Percentiles rank a stretch among this genome's conserved stretches.
Conservation (phyloP, 179 eudicot species). For the Silene coronaria region DNA sequence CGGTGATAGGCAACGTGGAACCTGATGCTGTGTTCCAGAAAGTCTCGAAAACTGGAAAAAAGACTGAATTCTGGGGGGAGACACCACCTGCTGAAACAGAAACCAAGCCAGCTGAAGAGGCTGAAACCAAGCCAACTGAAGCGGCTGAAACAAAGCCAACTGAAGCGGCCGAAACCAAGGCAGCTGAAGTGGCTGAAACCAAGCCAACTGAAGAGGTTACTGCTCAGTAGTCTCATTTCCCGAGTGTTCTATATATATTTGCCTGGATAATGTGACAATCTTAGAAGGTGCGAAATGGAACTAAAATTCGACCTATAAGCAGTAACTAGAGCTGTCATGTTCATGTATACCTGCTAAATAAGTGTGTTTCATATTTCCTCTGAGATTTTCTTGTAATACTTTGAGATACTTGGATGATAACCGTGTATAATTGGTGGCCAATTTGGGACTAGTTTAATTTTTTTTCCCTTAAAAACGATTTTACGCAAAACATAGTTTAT, state of each 20-base stretch:
- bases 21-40: slow-evolving; percentile 82
- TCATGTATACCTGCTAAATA: slow-evolving; percentile 2
- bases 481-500: no score
- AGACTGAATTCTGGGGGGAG: slow-evolving; percentile 71
- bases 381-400: not conserved
- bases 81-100: slow-evolving; percentile 30
- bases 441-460: no score
- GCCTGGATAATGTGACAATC: not conserved
- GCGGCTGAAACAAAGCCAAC: slow-evolving; percentile 11
- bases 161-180: slow-evolving; percentile 16
- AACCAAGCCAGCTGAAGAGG: slow-evolving; percentile 25
- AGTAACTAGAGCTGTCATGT: no score
- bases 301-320: slow-evolving; percentile 7
- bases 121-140: slow-evolving; percentile 27
- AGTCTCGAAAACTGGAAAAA: slow-evolving; percentile 86
- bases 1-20: slow-evolving; percentile 71
- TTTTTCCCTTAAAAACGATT: no score
- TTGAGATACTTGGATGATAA: no score
- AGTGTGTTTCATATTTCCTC: not conserved
- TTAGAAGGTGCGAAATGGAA: not conserved
- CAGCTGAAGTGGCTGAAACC: slow-evolving; percentile 13
- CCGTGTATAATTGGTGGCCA: not conserved
- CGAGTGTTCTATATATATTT: not conserved
- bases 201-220: slow-evolving; percentile 14
- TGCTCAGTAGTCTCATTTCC: slow-evolving; percentile 19